phyloP scores from a whole-genome alignment of 2,329 filamentous ascomycete genomes.

The Fusarium redolens region DNA sequence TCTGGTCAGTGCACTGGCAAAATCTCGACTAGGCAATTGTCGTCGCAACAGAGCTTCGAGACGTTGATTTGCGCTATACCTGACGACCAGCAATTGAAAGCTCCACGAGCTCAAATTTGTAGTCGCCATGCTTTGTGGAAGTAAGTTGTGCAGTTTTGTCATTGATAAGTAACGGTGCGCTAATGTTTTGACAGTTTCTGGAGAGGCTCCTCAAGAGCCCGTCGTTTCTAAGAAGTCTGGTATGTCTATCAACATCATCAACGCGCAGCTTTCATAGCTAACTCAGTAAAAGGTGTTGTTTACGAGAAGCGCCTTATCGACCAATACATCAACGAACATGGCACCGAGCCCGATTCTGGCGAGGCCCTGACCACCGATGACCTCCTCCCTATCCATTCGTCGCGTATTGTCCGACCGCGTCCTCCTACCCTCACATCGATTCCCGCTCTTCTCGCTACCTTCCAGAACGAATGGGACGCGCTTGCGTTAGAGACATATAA shows the following conservation, averaged over 20 bases:
- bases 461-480: slow-evolving; percentile 99
- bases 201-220: slow-evolving; percentile 93
- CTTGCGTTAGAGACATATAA: slow-evolving; percentile 92
- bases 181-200: slow-evolving; percentile 75
- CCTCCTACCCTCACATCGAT: slow-evolving; percentile 96
- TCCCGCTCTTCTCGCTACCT: slow-evolving; percentile 90
- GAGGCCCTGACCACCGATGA: slow-evolving; percentile 87
- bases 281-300: slow-evolving; percentile 72
- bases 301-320: slow-evolving; percentile 97
- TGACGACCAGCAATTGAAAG: slow-evolving; percentile 47
- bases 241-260: slow-evolving; percentile 57
- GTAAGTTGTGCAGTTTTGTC: slow-evolving; percentile 45
- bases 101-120: slow-evolving; percentile 41
- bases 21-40: slow-evolving; percentile 46
- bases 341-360: slow-evolving; percentile 89
- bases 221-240: slow-evolving; percentile 96
- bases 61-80: slow-evolving; percentile 40
- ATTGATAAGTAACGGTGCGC: slow-evolving; percentile 14
- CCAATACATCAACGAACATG: slow-evolving; percentile 92
- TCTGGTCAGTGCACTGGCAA: slow-evolving; percentile 48
- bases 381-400: slow-evolving; percentile 86
- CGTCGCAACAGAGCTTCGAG: slow-evolving; percentile 44
- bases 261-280: slow-evolving; percentile 23
- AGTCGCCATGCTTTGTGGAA: slow-evolving; percentile 62
- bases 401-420: slow-evolving; percentile 85